Evolutionary conservation across 1,284 basidiomycete species (phyloP), one percentile per base, ranked within the genome.

Genomic region (Exobasidium cylindrosporum): DNA sequence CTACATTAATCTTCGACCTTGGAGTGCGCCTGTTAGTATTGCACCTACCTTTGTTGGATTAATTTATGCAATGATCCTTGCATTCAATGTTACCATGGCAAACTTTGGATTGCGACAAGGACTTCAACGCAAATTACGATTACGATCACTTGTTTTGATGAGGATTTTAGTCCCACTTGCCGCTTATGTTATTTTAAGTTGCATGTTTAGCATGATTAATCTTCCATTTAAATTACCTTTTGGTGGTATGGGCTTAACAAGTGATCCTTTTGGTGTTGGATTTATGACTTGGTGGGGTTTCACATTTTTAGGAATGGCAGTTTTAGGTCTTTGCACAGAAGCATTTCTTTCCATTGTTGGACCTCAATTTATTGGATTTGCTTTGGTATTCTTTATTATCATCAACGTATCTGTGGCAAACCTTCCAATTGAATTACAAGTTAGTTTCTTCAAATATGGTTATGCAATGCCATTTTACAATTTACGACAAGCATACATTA

Each of bases 31-130:
- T 26, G 89, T 89, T 3, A 88, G 89, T 0, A 83, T 85, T 10
- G 90, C 89, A 0, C 84, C 87, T 49, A 84, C 86, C 45, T 88
- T 88, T 63, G 89, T 91, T 28, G 90, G 88, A 28, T 82, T 89
- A 4, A 88, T 91, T 63, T 91, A 90, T 81, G 82, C 88, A 49
- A 81, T 86, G 58, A 89, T 91, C 63, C 74, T 82, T 23, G 66
- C 82, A 64, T 83, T 76, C 58, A 80, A 70, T 56, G 35, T 66
- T 0, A 72, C 70, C 13, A 69, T 78, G 72, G 73, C 68, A 23
- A 60, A 57, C 57, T 69, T 71, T 14, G 62, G 43, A 3, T 47
- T 61, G 4, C 73, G 76, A 1, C 63, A 69, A 43, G 49, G 53
- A 4, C 56, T 78, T 24, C 67, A 72, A 40, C 64, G 63, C 4